Base-by-base conservation (phyloP, 2,329 filamentous ascomycete genomes). In the Colletotrichum abscissum region DNA sequence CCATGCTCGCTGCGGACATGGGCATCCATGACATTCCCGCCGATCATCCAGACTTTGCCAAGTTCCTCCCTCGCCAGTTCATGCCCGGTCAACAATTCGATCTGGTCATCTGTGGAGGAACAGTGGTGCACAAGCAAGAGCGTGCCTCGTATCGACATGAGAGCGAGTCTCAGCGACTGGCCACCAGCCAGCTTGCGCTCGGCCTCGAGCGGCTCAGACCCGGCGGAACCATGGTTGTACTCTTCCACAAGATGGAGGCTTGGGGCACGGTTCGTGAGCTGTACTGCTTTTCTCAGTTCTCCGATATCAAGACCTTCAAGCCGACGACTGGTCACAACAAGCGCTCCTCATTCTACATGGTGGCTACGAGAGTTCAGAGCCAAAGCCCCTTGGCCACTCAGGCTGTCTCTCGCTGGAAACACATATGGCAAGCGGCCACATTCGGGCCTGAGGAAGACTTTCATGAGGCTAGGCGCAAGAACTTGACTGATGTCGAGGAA, bases 341-440 rank as follows among this genome's bases (percentile, higher is more conserved):
- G 24, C 79, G 84, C 4, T 87, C 84, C 0, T 89, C 87, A 0
- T 91, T 90, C 74, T 90, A 91, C 76, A 79, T 90, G 76, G 73
- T 90, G 11, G 88, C 87, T 2, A 83, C 77, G 1, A 75, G 84
- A 3, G 79, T 90, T 0, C 78, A 82, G 55, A 79, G 80, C 5
- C 54, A 78, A 4, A 72, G 74, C 22, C 56, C 75, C 0, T 78
- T 80, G 35, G 86, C 85, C 0, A 2, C 76, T 0, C 38, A 69
- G 9, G 83, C 85, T 0, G 74, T 89, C 2, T 55, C 75, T 3
- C 58, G 19, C 5, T 89, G 85, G 85, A 86, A 85, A 75, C 66
- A 22, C 67, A 52, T 52, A 7, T 89, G 84, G 84, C 80, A 73
- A 38, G 49, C 72, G 0, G 80, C 83, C 3, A 88, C 85, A 0